Percentiles rank a stretch among this genome's conserved stretches.
Conservation (phyloP, 2,329 filamentous ascomycete genomes). For the Colletotrichum coccodes region DNA sequence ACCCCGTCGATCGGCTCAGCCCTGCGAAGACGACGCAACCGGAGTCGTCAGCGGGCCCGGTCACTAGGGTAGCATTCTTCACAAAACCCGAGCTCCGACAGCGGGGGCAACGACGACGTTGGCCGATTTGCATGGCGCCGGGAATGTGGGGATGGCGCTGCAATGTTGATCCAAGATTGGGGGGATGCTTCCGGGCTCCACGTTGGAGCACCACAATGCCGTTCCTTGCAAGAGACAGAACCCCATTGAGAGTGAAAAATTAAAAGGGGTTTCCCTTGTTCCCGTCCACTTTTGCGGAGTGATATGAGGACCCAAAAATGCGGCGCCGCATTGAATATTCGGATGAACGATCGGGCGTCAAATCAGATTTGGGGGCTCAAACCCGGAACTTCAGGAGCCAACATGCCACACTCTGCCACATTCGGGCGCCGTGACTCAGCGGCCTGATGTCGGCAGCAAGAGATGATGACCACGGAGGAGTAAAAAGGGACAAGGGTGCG, state of each 20-base stretch:
- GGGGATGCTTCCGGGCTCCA: not conserved
- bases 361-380: not conserved
- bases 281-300: constrained; percentile 14
- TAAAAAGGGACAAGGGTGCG: not conserved
- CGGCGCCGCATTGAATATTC: constrained; percentile 5
- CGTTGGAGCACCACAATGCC: not conserved
- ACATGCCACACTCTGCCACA: not conserved
- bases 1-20: constrained; percentile 17
- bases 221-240: not conserved
- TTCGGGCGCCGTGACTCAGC: not conserved
- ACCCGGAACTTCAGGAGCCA: constrained; percentile 5
- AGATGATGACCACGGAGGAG: not conserved
- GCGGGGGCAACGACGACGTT: not conserved
- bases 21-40: constrained; percentile 24
- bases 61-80: not conserved
- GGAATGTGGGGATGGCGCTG: not conserved
- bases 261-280: not conserved
- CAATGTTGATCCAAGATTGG: not conserved
- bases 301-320: not conserved
- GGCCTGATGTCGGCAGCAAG: not conserved
- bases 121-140: not conserved
- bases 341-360: constrained; percentile 1
- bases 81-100: constrained; percentile 17
- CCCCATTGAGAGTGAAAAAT: not conserved
- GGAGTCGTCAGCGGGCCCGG: constrained; percentile 20